Evolutionary conservation across 2,329 filamentous ascomycete species (phyloP).

Genomic region (Chrysoporthe deuterocubensis): DNA sequence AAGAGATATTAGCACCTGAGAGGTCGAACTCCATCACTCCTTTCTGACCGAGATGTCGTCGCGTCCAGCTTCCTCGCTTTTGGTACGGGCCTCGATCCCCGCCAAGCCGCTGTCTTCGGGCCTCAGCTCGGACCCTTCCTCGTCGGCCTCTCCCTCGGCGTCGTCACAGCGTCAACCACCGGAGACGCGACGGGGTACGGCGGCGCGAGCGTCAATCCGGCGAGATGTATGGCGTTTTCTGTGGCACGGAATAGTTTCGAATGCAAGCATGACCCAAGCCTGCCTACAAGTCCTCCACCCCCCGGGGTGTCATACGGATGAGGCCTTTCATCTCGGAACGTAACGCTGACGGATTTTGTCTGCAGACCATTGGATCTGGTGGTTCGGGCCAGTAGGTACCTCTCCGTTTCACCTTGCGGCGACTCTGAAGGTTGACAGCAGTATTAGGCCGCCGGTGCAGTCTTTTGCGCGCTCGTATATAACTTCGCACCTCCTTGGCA

Average conservation of each 20-base stretch:
- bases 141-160: constrained; percentile 46
- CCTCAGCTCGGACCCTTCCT: constrained; percentile 53
- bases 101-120: constrained; percentile 53
- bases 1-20: constrained; percentile 6
- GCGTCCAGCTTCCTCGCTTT: constrained; percentile 48
- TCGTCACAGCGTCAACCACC: constrained; percentile 43
- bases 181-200: constrained; percentile 46
- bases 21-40: not conserved
- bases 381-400: constrained; percentile 39
- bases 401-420: not conserved
- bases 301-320: not conserved
- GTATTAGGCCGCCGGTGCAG: not conserved
- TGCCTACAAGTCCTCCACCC: not conserved
- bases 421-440: not conserved
- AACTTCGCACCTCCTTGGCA: not conserved
- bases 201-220: constrained; percentile 49
- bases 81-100: constrained; percentile 57
- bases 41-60: constrained; percentile 9
- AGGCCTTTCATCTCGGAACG: not conserved
- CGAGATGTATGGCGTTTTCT: constrained; percentile 49
- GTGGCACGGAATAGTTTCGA: constrained; percentile 38
- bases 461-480: not conserved
- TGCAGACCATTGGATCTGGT: constrained; percentile 44
- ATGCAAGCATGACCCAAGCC: constrained; percentile 31
- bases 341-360: not conserved